Evolutionary conservation across 805 yeast species (phyloP).

Genomic region (Huiozyma naganishii): DNA sequence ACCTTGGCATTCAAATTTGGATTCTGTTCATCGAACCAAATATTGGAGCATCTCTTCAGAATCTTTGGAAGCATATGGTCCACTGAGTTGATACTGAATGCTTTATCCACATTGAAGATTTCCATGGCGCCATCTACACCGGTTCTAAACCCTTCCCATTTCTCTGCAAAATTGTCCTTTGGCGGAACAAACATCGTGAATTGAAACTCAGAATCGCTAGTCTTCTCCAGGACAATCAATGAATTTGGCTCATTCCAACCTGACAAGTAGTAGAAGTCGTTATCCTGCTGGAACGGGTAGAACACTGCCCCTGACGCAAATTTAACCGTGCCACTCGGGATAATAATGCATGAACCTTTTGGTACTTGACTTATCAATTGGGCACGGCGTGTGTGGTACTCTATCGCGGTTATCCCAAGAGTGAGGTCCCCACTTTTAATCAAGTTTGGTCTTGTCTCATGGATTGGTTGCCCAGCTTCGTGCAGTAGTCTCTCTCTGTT

Average conservation of each 20-base stretch:
- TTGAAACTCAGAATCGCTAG: slow-evolving; percentile 34
- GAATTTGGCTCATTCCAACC: slow-evolving; percentile 92
- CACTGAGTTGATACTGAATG: slow-evolving; percentile 31
- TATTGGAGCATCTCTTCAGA: slow-evolving; percentile 36
- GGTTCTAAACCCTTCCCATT: slow-evolving; percentile 92
- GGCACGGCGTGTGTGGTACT: slow-evolving; percentile 64
- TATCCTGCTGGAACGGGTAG: slow-evolving; percentile 86
- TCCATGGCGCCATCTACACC: slow-evolving; percentile 77
- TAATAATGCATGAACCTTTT: slow-evolving; percentile 47
- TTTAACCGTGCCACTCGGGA: slow-evolving; percentile 62
- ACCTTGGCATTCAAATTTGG: slow-evolving; percentile 6
- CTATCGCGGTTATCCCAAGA: slow-evolving; percentile 76
- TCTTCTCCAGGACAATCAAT: slow-evolving; percentile 54
- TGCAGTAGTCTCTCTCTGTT: slow-evolving; percentile 18
- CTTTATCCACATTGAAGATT: slow-evolving; percentile 78
- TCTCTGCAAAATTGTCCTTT: slow-evolving; percentile 63
- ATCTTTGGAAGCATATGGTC: slow-evolving; percentile 24
- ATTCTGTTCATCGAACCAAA: slow-evolving; percentile 17
- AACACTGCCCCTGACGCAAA: slow-evolving; percentile 87
- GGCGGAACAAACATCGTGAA: slow-evolving; percentile 82
- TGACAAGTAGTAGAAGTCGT: slow-evolving; percentile 73
- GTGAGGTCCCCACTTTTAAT: slow-evolving; percentile 72
- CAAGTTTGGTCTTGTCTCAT: slow-evolving; percentile 73
- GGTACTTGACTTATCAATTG: slow-evolving; percentile 49
- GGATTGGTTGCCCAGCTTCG: slow-evolving; percentile 74